Evolutionary conservation across 2,329 filamentous ascomycete genomes (phyloP), one percentile per base, ranked within the genome.

Genomic region (Dactylellina haptotyla): DNA sequence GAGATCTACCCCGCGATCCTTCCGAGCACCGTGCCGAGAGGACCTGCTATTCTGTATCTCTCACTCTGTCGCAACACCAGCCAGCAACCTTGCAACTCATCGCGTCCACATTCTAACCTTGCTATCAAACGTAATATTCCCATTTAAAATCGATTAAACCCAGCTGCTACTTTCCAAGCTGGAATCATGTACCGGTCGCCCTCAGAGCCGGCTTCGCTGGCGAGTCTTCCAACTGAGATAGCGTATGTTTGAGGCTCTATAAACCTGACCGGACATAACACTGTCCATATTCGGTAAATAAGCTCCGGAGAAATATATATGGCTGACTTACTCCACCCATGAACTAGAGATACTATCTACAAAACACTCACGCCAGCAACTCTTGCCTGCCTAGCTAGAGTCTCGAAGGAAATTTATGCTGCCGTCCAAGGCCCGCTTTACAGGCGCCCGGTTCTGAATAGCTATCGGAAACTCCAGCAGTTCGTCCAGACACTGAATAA

Each of bases 381-480:
- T 46, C 61, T 77, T 6, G 74, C 75, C 16, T 34, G 51, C 4
- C 76, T 77, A 18, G 76, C 76, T 23, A 61, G 67, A 20, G 75
- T 77, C 18, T 76, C 70, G 9, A 77, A 75, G 46, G 72, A 74
- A n/a, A 75, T 77, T 16, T 77, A 77, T 46, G 75, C 70, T 45
- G 76, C 74, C 25, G 75, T 77, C 25, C 76, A 77, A 56, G 67
- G 75, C 18, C 76, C 76, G 41, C 76, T 77, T 10, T 77, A 77
- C 26, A 72, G 76, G 10, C 73, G 76, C 51, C 67, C 76, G n/a
- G 54, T 70, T 18, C 39, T 77, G n/a, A 67, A 48, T 43, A 75
- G 71, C 43, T 77, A 58, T 39, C 69, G 75, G 20, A 77, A 72
- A 39, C 70, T 77, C 14, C 67, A 65, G 32, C 25, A 62, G 12